phyloP scores from a whole-genome alignment of 768 basidiomycete genomes.

The Tylopilus balloui region DNA sequence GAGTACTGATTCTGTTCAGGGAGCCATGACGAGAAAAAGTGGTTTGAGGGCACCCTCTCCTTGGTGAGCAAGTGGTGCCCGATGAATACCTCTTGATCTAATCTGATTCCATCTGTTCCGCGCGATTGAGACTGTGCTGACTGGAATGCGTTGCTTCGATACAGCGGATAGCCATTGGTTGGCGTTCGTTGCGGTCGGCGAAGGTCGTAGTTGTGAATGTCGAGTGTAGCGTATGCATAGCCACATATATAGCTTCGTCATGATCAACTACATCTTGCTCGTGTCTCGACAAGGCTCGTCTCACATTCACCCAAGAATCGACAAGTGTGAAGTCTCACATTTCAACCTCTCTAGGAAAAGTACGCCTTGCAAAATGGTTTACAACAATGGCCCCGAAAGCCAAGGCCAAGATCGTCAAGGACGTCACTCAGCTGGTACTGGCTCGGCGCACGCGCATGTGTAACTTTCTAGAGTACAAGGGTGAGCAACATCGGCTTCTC shows the following conservation, averaged over 20 bases:
- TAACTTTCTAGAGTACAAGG: constrained; percentile 96
- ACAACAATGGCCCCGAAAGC: constrained; percentile 73
- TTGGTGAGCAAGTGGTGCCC: constrained; percentile 41
- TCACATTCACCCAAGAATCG: constrained; percentile 3
- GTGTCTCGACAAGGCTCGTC: constrained; percentile 84
- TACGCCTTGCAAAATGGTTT: constrained; percentile 96
- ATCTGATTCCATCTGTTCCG: constrained; percentile 55
- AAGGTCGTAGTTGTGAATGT: no score
- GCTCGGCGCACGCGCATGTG: constrained; percentile 88
- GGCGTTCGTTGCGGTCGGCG: no score
- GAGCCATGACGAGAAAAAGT: constrained; percentile 70
- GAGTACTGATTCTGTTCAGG: constrained; percentile 8
- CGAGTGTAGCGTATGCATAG: constrained; percentile 23
- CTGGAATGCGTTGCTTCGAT: neutral
- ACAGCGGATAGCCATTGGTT: no score
- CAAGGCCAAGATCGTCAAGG: constrained; percentile 91
- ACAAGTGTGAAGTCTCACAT: constrained; percentile 7
- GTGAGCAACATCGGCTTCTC: constrained; percentile 36
- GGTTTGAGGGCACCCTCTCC: constrained; percentile 62
- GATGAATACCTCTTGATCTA: constrained; percentile 83
- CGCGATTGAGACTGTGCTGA: constrained; percentile 6
- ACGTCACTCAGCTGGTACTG: constrained; percentile 89
- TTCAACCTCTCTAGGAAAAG: constrained; percentile 58
- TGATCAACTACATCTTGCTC: constrained; percentile 93
- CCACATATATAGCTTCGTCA: constrained; percentile 30